Evolutionary conservation across 805 yeast species (phyloP).

Genomic region (Candida pseudofarinosa): DNA sequence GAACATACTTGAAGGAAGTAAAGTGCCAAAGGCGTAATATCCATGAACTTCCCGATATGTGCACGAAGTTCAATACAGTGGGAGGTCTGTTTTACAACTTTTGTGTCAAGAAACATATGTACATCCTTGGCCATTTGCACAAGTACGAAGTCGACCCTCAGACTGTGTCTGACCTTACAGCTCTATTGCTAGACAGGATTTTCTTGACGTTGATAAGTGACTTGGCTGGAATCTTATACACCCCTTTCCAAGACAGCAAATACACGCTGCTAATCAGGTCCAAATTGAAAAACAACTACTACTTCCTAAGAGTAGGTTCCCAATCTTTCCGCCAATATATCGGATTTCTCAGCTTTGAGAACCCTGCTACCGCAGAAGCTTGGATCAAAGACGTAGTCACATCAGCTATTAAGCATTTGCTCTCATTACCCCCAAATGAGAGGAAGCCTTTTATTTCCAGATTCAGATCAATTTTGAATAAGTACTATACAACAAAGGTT

Average conservation of each 20-base stretch:
- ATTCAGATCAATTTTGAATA: not conserved
- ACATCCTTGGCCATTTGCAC: not conserved
- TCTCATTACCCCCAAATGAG: not conserved
- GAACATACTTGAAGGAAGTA: slow-evolving; percentile 8
- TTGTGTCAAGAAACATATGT: slow-evolving; percentile 4
- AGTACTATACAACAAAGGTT: not conserved
- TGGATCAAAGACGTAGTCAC: slow-evolving; percentile 12
- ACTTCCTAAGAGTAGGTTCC: slow-evolving; percentile 8
- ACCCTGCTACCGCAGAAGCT: slow-evolving; percentile 7
- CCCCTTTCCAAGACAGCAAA: slow-evolving; percentile 9
- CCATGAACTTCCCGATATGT: slow-evolving; percentile 10
- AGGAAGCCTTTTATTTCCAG: not conserved
- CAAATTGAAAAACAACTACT: slow-evolving; percentile 8
- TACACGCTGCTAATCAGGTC: slow-evolving; percentile 4
- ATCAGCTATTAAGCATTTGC: slow-evolving; percentile 4
- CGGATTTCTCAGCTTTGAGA: slow-evolving; percentile 12
- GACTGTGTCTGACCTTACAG: slow-evolving; percentile 1
- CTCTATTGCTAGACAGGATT: slow-evolving; percentile 9
- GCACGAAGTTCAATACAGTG: slow-evolving; percentile 13
- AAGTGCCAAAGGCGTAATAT: slow-evolving; percentile 1
- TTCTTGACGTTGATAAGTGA: slow-evolving; percentile 12
- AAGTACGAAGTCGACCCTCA: not conserved
- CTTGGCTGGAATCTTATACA: slow-evolving; percentile 5
- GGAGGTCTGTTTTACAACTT: slow-evolving; percentile 14
- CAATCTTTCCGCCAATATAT: slow-evolving; percentile 19